phyloP scores from a whole-genome alignment of 2,329 filamentous ascomycete genomes.

The Zasmidium citrigriseum region DNA sequence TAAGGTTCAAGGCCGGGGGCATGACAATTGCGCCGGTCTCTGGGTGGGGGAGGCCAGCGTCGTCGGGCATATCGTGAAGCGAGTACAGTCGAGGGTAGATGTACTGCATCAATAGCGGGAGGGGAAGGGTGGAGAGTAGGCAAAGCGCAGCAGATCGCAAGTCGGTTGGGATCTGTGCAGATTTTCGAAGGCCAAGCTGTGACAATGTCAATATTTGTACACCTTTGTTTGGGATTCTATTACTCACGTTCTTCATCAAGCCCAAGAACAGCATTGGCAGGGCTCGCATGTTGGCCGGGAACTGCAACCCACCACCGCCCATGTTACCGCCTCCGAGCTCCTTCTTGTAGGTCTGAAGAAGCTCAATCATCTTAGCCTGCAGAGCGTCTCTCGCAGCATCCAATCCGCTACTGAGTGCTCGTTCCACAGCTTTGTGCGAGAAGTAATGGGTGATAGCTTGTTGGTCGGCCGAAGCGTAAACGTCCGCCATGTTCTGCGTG shows the following conservation, averaged over 20 bases:
- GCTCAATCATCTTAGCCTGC: conserved; percentile 87
- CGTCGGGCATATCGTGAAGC: conserved; percentile 94
- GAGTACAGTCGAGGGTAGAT: conserved; percentile 71
- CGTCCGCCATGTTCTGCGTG: conserved; percentile 82
- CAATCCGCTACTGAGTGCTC: conserved; percentile 78
- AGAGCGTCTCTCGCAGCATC: conserved; percentile 89
- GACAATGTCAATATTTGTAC: conserved; percentile 29
- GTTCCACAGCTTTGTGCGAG: conserved; percentile 95
- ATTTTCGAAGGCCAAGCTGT: conserved; percentile 78
- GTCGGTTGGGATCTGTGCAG: conserved; percentile 90
- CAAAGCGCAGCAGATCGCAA: conserved; percentile 90
- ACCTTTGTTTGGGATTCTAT: background rate
- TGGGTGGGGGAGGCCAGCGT: conserved; percentile 80
- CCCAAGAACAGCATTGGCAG: conserved; percentile 90
- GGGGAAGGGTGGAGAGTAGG: conserved; percentile 86
- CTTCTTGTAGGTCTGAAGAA: conserved; percentile 94
- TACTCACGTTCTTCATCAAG: conserved; percentile 88
- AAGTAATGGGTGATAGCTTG: conserved; percentile 91
- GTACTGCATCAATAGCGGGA: conserved; percentile 89
- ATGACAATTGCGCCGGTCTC: conserved; percentile 87
- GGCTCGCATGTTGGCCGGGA: conserved; percentile 87
- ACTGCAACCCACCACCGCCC: conserved; percentile 86
- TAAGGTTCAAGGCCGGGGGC: conserved; percentile 80
- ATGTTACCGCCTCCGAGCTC: conserved; percentile 95
- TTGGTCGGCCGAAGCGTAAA: conserved; percentile 95